Evolutionary conservation across 2,329 filamentous ascomycete species (phyloP).

Genomic region (Colletotrichum sp.): DNA sequence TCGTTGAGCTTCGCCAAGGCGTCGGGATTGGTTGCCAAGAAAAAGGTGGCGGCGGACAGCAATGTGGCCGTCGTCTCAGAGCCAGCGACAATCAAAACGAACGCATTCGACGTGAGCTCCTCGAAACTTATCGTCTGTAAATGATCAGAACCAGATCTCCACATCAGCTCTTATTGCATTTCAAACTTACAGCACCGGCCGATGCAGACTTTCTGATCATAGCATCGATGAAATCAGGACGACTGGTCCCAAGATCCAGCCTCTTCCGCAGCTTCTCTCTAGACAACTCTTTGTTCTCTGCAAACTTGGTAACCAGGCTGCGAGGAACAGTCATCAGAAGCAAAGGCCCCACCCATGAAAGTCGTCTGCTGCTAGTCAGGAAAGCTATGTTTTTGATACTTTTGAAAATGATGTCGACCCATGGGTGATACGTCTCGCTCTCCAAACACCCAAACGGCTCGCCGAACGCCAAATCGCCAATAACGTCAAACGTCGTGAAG

Average conservation of each 20-base stretch:
- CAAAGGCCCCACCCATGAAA: not conserved
- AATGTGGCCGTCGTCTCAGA: conserved; percentile 36
- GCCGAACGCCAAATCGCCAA: conserved; percentile 24
- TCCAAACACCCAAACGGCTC: conserved; percentile 23
- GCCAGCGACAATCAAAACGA: conserved; percentile 30
- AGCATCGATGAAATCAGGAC: conserved; percentile 9
- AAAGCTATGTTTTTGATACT: conserved; percentile 4
- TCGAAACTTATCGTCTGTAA: not conserved
- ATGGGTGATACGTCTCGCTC: conserved; percentile 16
- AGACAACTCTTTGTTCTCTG: not conserved
- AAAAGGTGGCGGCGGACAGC: conserved; percentile 27
- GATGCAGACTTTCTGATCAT: conserved; percentile 10
- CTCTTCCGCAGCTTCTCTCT: not conserved
- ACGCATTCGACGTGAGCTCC: conserved; percentile 12
- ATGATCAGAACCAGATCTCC: no score
- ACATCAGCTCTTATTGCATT: not conserved
- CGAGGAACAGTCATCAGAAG: not conserved
- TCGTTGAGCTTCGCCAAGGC: conserved; percentile 31
- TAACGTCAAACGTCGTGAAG: conserved; percentile 20
- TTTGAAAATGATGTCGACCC: conserved; percentile 10
- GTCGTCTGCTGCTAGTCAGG: not conserved
- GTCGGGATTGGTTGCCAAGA: conserved; percentile 31
- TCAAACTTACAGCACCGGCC: not conserved
- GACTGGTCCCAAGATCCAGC: not conserved
- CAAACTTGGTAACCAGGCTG: not conserved